Evolutionary conservation across 176 grass and related monocot species (phyloP).

Genomic region (Aegilops longissima): DNA sequence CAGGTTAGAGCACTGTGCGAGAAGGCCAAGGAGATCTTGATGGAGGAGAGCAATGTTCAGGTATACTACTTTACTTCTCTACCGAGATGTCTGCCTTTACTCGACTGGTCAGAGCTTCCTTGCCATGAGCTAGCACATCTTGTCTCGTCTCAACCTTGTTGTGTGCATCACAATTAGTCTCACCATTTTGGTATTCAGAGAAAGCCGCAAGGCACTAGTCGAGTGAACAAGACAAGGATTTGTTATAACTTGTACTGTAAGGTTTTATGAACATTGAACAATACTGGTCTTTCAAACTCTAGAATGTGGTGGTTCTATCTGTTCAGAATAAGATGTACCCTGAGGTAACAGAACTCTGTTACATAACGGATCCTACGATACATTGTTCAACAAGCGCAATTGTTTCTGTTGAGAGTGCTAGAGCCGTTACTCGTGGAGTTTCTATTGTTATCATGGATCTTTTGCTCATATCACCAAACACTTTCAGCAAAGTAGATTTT

Average conservation of each 20-base stretch:
- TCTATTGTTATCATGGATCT: background rate
- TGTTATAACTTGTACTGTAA: background rate
- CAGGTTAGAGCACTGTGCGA: constrained; percentile 89
- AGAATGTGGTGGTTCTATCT: background rate
- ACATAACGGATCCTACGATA: background rate
- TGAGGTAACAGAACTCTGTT: background rate
- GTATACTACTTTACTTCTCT: constrained; percentile 33
- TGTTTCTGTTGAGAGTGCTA: background rate
- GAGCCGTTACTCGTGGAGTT: background rate
- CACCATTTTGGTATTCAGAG: background rate
- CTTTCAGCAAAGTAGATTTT: background rate
- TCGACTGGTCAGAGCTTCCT: background rate
- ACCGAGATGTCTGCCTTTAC: background rate
- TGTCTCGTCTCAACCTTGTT: background rate
- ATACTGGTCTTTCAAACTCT: background rate
- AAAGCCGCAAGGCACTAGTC: background rate
- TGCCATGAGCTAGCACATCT: background rate
- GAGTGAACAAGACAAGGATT: background rate
- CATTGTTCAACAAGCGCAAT: background rate
- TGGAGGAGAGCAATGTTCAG: constrained; percentile 98
- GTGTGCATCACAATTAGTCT: background rate
- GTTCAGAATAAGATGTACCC: background rate
- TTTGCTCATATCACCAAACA: background rate
- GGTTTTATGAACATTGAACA: background rate
- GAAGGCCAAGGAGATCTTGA: constrained; percentile 97